These are phyloP conservation scores for Puccinia novopanici DNA, from an alignment of 1,284 basidiomycete genomes.

Conservation along the genomic window DNA sequence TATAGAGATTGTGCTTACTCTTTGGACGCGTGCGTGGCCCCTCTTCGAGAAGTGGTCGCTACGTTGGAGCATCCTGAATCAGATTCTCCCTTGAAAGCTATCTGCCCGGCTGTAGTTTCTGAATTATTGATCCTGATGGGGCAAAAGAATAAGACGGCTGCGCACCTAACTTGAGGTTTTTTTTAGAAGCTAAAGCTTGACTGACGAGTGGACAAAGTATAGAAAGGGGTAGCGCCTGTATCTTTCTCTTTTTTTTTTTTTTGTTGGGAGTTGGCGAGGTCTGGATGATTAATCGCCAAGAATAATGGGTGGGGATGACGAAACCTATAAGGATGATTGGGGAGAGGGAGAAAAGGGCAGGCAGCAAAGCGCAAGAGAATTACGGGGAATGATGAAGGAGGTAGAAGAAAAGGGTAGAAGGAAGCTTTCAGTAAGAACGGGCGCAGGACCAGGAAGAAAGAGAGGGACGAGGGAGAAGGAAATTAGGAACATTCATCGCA, in stretches of 20 bases:
- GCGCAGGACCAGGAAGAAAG: too few relatives aligned
- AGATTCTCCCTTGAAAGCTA: neutral
- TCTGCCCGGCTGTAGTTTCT: neutral
- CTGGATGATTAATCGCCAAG: neutral
- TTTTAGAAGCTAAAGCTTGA: neutral
- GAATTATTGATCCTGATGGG: too few relatives aligned
- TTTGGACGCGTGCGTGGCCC: neutral
- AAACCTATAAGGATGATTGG: too few relatives aligned
- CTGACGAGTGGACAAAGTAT: neutral
- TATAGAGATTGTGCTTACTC: neutral
- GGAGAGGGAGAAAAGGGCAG: too few relatives aligned
- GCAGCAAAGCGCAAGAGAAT: too few relatives aligned
- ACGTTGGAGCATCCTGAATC: neutral
- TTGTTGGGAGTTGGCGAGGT: neutral
- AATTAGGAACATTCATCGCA: neutral
- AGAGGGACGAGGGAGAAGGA: neutral
- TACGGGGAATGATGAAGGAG: too few relatives aligned
- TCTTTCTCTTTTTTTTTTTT: too few relatives aligned
- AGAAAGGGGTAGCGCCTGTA: neutral
- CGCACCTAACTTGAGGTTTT: neutral
- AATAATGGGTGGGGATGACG: neutral
- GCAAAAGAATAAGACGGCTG: neutral
- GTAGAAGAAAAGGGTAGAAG: neutral
- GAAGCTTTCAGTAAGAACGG: neutral
- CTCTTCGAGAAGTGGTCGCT: neutral